phyloP scores from a whole-genome alignment of 2,329 filamentous ascomycete genomes.

The Akanthomyces dipterigenus region DNA sequence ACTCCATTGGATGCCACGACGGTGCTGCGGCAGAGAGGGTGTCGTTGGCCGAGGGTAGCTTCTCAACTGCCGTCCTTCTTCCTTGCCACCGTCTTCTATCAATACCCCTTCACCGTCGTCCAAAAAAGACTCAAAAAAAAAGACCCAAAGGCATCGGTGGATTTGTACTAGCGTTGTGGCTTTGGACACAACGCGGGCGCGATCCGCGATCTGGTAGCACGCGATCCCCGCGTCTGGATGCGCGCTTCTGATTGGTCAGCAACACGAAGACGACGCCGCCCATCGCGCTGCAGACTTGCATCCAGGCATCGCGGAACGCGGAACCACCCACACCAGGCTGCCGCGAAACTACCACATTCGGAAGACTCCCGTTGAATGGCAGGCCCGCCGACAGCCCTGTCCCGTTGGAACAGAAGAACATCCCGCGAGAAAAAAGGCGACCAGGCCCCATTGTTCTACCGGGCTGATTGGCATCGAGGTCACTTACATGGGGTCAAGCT shows the following conservation, averaged over 20 bases:
- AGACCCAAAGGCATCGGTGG: background rate
- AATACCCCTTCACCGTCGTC: background rate
- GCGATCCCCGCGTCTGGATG: conserved; percentile 4
- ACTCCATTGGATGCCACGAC: background rate
- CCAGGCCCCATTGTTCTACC: background rate
- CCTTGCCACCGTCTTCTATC: background rate
- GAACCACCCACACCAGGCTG: background rate
- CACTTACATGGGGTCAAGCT: background rate
- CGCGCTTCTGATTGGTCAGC: conserved; percentile 2
- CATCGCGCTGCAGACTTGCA: background rate
- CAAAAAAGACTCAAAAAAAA: background rate
- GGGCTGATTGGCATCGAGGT: conserved; percentile 2
- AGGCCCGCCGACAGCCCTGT: background rate
- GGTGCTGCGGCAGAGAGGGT: background rate
- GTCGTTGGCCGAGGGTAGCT: background rate
- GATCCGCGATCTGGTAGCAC: conserved; percentile 1
- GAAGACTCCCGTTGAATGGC: background rate
- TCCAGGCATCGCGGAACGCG: background rate
- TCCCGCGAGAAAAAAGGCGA: background rate
- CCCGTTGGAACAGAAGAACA: background rate
- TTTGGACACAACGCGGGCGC: background rate
- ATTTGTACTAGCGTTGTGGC: too few species aligned
- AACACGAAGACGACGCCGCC: background rate
- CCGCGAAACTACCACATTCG: background rate
- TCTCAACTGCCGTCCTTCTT: background rate